phyloP scores from a whole-genome alignment of 2,329 filamentous ascomycete genomes.

The Cytospora piceae region DNA sequence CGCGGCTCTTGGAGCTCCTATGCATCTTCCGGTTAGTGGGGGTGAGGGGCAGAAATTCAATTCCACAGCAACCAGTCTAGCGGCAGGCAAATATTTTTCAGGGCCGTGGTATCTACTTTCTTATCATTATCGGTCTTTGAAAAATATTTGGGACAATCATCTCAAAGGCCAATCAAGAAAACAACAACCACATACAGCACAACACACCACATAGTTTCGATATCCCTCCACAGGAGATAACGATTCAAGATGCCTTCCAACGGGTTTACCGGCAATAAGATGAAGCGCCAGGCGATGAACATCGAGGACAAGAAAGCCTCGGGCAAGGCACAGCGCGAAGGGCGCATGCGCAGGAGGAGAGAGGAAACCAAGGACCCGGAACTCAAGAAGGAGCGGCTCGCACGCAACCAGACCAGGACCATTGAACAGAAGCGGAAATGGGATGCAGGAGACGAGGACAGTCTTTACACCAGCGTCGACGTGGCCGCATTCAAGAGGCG shows the following conservation, averaged over 20 bases:
- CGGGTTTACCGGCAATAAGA: constrained; percentile 67
- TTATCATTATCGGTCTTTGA: neutral
- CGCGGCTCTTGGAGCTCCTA: neutral
- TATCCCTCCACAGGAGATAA: neutral
- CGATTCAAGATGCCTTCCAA: constrained; percentile 21
- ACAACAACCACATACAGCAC: neutral
- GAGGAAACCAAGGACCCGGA: constrained; percentile 84
- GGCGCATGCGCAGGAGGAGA: constrained; percentile 77
- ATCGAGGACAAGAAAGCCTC: constrained; percentile 78
- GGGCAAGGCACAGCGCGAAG: constrained; percentile 74
- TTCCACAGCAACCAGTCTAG: neutral
- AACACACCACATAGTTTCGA: neutral
- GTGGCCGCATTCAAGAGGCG: constrained; percentile 62
- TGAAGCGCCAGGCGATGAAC: constrained; percentile 76
- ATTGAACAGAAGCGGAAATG: constrained; percentile 88
- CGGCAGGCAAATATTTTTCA: neutral
- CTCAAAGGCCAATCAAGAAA: neutral
- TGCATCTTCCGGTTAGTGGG: neutral
- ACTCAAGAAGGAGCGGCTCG: constrained; percentile 72
- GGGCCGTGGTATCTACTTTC: neutral
- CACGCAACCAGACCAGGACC: constrained; percentile 77
- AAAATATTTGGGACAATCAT: neutral
- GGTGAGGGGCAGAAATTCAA: neutral
- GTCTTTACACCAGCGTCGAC: constrained; percentile 59
- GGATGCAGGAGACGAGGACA: constrained; percentile 73